phyloP scores from a whole-genome alignment of 2,329 filamentous ascomycete species.

The Ustulina deusta region DNA sequence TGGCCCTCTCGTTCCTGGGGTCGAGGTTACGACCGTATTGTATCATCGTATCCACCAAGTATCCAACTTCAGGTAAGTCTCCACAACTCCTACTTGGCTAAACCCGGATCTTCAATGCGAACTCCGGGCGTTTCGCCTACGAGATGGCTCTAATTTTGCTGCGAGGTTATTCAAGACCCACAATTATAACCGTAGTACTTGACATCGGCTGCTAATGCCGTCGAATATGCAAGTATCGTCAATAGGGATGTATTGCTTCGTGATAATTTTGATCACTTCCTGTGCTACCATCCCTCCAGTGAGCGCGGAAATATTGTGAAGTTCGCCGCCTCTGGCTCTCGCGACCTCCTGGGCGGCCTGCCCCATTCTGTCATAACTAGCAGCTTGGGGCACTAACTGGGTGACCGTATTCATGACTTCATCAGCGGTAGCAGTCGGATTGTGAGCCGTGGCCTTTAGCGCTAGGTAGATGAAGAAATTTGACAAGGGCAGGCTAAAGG shows the following conservation, averaged over 20 bases:
- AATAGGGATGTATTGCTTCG: slow-evolving; percentile 77
- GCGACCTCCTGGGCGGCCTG: slow-evolving; percentile 75
- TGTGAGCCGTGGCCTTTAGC: slow-evolving; percentile 66
- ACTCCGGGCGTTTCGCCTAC: slow-evolving; percentile 47
- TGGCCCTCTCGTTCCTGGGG: slow-evolving; percentile 41
- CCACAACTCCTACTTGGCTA: slow-evolving; percentile 49
- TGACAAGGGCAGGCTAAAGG: slow-evolving; percentile 63
- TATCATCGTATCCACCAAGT: slow-evolving; percentile 49
- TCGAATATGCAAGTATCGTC: slow-evolving; percentile 79
- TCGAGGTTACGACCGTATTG: slow-evolving; percentile 47
- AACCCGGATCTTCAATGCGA: slow-evolving; percentile 50
- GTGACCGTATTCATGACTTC: slow-evolving; percentile 65
- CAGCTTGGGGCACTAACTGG: slow-evolving; percentile 60
- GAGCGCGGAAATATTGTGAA: slow-evolving; percentile 91
- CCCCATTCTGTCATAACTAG: slow-evolving; percentile 61
- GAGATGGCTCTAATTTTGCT: slow-evolving; percentile 41
- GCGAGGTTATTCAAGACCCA: slow-evolving; percentile 38
- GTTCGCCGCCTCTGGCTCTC: slow-evolving; percentile 82
- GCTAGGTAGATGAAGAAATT: slow-evolving; percentile 78
- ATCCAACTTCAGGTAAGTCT: slow-evolving; percentile 45
- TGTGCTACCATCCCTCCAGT: slow-evolving; percentile 95
- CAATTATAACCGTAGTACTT: slow-evolving; percentile 66
- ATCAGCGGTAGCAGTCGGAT: slow-evolving; percentile 58
- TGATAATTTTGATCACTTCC: slow-evolving; percentile 91
- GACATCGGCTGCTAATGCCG: slow-evolving; percentile 72